These are phyloP conservation scores for Phlyctochytrium planicorne DNA, from an alignment of 192 early-diverging fungal species.

Conservation along the genomic window DNA sequence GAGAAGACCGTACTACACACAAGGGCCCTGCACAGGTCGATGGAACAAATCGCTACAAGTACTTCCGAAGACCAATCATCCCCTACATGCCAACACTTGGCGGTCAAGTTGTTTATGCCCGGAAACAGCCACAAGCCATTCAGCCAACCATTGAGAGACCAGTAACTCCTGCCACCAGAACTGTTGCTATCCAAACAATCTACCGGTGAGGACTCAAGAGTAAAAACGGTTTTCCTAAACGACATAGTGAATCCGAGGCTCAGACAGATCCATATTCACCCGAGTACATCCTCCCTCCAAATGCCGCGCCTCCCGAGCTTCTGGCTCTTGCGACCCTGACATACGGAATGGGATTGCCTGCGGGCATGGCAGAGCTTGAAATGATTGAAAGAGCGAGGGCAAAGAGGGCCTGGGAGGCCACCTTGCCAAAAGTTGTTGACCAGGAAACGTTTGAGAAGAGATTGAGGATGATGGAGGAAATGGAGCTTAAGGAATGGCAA, in stretches of 20 bases:
- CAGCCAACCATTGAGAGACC: constrained; percentile 30
- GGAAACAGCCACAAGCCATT: constrained; percentile 24
- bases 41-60: constrained; percentile 57
- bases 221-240: not conserved
- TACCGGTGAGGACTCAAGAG: constrained; percentile 40
- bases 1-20: constrained; percentile 34
- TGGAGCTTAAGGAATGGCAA: constrained; percentile 63
- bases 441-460: constrained; percentile 52
- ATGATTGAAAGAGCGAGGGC: constrained; percentile 63
- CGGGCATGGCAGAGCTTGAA: constrained; percentile 53
- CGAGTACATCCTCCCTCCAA: constrained; percentile 48
- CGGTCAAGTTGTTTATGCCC: constrained; percentile 54
- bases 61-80: constrained; percentile 59
- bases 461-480: constrained; percentile 65
- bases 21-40: constrained; percentile 36
- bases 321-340: constrained; percentile 58
- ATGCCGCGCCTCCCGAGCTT: constrained; percentile 49
- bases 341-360: constrained; percentile 54
- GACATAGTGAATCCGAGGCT: constrained; percentile 48
- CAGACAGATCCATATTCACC: constrained; percentile 68
- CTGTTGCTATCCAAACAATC: constrained; percentile 49
- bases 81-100: constrained; percentile 57
- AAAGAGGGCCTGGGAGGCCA: constrained; percentile 60
- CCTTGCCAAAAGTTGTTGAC: constrained; percentile 54
- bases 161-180: constrained; percentile 36